Evolutionary conservation across 2,329 filamentous ascomycete genomes (phyloP), one percentile per base, ranked within the genome.

Genomic region (Esteya vermicola): DNA sequence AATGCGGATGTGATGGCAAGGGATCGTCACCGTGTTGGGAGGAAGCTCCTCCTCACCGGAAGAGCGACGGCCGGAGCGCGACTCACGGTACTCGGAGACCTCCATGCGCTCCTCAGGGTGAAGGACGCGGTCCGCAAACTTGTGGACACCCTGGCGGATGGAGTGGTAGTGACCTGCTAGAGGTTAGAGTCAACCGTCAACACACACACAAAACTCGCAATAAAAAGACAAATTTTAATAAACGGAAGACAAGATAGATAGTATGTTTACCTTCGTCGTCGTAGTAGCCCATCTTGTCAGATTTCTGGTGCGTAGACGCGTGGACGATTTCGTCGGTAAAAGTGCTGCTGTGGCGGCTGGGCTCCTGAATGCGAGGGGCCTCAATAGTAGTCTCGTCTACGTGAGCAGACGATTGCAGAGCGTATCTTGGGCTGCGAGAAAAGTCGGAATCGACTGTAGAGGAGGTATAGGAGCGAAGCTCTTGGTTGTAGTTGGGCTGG

Each of bases 1-100:
- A 56, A 96, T 84, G 70, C 91, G 91, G 70, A 98, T 89, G 75
- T 96, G 93, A 78, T 98, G 85, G 81, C 86, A 94, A 51, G 93
- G 91, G 65, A 98, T 95, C 60, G 88, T 89, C 63, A 96, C 88
- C 54, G 85, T 93, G 74, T 91, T 88, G 60, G 80, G 72, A 44
- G 57, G 57, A 36, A 54, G 50, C 43, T 23, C 57, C 44, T 54
- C 51, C 37, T 55, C 52, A 51, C 49, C 54, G 44, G 42, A 45
- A 54, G 52, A 53, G 52, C 50, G 48, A 50, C 51, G 47, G 49
- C 49, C 43, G 48, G 52, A 45, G 41, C 56, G 57, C 46, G 52
- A 52, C 57, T 72, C 67, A 48, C 65, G 64, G 46, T 28, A 36
- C 52, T 73, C 66, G 48, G 63, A 58, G 46, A 68, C 61, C 50